phyloP scores from a whole-genome alignment of 202 grass and related monocot species.

The Musa balbisiana region DNA sequence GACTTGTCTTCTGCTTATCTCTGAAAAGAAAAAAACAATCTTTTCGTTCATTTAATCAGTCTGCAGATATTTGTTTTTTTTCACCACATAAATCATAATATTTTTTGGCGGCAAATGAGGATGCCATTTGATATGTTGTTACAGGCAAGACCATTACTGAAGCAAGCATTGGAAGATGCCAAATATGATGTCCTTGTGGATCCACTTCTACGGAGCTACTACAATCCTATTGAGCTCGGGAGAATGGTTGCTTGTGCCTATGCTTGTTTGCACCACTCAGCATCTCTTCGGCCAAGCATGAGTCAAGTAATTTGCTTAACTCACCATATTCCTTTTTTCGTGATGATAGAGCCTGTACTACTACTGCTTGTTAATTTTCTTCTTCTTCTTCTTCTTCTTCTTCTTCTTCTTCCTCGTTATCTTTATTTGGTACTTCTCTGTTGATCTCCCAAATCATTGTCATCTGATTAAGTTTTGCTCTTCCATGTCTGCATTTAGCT shows the following conservation, averaged over 20 bases:
- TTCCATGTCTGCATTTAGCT: too few relatives aligned
- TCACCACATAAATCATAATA: neutral
- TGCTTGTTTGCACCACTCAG: constrained; percentile 79
- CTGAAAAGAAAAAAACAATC: neutral
- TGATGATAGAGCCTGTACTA: too few relatives aligned
- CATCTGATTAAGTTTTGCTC: too few relatives aligned
- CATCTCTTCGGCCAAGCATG: constrained; percentile 76
- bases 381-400: too few relatives aligned
- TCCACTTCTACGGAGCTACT: constrained; percentile 48
- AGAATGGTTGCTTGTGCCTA: constrained; percentile 80
- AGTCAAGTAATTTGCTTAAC: constrained; percentile 52
- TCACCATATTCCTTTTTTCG: too few relatives aligned
- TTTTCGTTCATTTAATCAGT: neutral
- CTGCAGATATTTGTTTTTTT: neutral
- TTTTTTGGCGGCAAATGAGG: neutral
- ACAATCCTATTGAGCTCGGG: constrained; percentile 55
- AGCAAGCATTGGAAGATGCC: constrained; percentile 49
- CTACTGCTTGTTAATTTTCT: too few relatives aligned
- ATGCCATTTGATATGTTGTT: constrained; percentile 16
- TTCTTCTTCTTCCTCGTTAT: too few relatives aligned
- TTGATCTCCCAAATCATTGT: too few relatives aligned
- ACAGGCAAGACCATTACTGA: constrained; percentile 71
- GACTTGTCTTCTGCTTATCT: neutral
- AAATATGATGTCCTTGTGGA: constrained; percentile 57
- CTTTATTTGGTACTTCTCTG: too few relatives aligned